Conservation (phyloP, 2,329 filamentous ascomycete genomes). For the Nigrograna mackinnonii region DNA sequence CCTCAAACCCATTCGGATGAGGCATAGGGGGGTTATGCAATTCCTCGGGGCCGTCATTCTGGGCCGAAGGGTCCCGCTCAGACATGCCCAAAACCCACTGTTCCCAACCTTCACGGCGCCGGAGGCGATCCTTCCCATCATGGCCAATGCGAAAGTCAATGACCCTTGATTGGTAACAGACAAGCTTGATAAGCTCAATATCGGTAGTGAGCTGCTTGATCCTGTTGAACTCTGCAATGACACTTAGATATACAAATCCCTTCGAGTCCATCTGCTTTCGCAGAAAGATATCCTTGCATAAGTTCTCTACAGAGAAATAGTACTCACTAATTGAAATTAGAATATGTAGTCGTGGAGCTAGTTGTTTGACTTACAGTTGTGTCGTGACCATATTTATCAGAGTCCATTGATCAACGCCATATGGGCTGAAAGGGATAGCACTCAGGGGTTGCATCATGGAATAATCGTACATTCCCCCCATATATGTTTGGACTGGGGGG, state of each 20-base stretch:
- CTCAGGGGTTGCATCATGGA: conserved; percentile 59
- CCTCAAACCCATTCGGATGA: conserved; percentile 39
- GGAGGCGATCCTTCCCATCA: conserved; percentile 78
- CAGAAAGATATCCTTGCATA: conserved; percentile 90
- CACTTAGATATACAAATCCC: conserved; percentile 80
- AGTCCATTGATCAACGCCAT: conserved; percentile 61
- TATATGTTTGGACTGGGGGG: conserved; percentile 52
- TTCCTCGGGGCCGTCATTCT: conserved; percentile 69
- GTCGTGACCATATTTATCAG: conserved; percentile 62
- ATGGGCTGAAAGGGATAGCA: conserved; percentile 61
- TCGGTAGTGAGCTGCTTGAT: conserved; percentile 75
- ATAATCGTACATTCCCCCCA: conserved; percentile 62
- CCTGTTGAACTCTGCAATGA: conserved; percentile 86
- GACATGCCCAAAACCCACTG: conserved; percentile 75
- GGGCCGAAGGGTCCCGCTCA: conserved; percentile 73
- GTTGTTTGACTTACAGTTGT: conserved; percentile 56
- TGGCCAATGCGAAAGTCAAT: conserved; percentile 77
- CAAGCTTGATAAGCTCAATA: conserved; percentile 72
- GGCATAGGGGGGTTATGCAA: conserved; percentile 45
- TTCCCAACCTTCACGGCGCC: conserved; percentile 75
- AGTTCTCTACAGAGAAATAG: conserved; percentile 95
- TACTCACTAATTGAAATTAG: conserved; percentile 69
- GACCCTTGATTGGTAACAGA: conserved; percentile 70
- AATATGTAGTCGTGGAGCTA: conserved; percentile 1
- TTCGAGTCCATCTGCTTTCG: conserved; percentile 93